A percentile compares a stretch with the other conserved stretches of the same genome.
These are phyloP conservation scores for Sequoia sempervirens DNA, from an alignment of 75 land plant genomes.

Conservation along the genomic window DNA sequence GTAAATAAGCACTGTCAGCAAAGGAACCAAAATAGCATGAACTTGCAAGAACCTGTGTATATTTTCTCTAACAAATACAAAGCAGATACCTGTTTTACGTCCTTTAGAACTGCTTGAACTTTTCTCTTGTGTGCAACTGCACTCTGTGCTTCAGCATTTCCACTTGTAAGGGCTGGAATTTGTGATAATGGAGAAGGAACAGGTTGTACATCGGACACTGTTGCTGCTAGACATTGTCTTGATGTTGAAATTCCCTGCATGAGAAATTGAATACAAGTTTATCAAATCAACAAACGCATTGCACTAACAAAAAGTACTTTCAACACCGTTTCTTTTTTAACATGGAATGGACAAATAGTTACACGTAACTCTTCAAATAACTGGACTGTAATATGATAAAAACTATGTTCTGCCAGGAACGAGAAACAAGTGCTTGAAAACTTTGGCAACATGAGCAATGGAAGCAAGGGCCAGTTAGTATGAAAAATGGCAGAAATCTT, in stretches of 20 bases:
- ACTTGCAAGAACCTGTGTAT: not conserved
- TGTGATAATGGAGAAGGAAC: conserved; percentile 66
- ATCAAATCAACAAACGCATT: not conserved
- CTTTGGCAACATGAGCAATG: not conserved
- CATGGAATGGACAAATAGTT: not conserved
- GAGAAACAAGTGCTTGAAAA: not conserved
- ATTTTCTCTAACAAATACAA: not conserved
- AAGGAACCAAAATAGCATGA: not conserved
- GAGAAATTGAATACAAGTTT: not conserved
- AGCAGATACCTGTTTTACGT: conserved; percentile 55
- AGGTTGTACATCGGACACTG: conserved; percentile 28
- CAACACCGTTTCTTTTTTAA: not conserved
- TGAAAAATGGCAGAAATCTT: not conserved
- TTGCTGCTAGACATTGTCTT: conserved; percentile 21
- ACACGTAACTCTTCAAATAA: not conserved
- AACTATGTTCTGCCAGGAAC: not conserved
- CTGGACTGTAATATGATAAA: not conserved
- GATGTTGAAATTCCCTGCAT: conserved; percentile 49
- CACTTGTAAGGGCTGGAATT: conserved; percentile 24
- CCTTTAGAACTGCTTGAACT: conserved; percentile 76
- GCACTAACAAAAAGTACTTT: not conserved
- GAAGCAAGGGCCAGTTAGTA: not conserved
- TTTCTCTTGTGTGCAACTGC: conserved; percentile 19
- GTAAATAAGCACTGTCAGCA: not conserved
- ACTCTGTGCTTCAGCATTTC: conserved; percentile 21